Conservation (phyloP, 1,284 basidiomycete species). For the Tilletia setariae region DNA sequence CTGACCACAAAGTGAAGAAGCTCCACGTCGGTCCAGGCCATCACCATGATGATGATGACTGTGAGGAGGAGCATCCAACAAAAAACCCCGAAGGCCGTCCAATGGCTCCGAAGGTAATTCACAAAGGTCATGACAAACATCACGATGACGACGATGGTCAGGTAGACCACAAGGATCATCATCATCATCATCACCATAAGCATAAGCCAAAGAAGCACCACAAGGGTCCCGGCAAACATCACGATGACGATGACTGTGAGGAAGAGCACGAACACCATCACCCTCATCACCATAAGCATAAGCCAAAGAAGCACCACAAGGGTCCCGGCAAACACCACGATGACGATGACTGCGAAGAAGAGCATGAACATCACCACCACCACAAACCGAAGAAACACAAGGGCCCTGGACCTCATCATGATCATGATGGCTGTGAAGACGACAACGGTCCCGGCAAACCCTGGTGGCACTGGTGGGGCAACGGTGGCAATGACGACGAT, state of each 20-base stretch:
- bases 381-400: slow-evolving; percentile 13
- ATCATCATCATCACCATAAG: background rate
- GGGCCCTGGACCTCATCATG: background rate
- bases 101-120: too few species aligned
- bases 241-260: slow-evolving; percentile 8
- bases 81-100: too few species aligned
- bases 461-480: slow-evolving; percentile 5
- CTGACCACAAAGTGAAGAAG: background rate
- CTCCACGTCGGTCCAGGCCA: background rate
- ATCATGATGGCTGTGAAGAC: slow-evolving; percentile 1
- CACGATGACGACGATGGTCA: too few species aligned
- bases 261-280: background rate
- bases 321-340: slow-evolving; percentile 7
- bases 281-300: background rate
- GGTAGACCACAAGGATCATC: background rate
- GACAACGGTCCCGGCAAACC: background rate
- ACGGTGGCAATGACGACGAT: background rate
- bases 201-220: background rate
- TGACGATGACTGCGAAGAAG: slow-evolving; percentile 10
- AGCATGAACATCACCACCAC: background rate
- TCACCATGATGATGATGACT: background rate
- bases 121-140: too few species aligned
- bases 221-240: background rate
- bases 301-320: slow-evolving; percentile 10
- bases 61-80: background rate